These are phyloP conservation scores for Kockovaella imperatae DNA, from an alignment of 768 basidiomycete species.

Conservation along the genomic window DNA sequence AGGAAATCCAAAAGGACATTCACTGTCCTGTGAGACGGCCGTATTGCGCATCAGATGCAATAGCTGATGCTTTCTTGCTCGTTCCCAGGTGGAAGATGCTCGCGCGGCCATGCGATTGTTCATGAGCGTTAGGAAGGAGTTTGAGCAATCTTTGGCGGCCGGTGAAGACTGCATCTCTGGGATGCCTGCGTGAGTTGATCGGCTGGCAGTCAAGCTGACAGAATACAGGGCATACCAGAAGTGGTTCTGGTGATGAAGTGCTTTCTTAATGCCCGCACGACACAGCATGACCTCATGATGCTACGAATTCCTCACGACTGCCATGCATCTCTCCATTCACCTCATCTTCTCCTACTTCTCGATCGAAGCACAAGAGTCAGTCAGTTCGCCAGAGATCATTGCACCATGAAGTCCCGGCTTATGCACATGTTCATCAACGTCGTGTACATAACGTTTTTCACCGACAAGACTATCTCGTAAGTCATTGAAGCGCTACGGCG, in stretches of 20 bases:
- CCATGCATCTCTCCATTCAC: background rate
- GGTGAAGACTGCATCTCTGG: slow-evolving; percentile 25
- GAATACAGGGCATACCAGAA: slow-evolving; percentile 8
- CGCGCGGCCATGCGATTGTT: slow-evolving; percentile 88
- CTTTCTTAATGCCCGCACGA: background rate
- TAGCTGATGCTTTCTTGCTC: background rate
- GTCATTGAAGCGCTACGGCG: no score
- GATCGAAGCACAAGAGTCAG: no score
- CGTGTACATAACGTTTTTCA: no score
- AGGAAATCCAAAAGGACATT: slow-evolving; percentile 59
- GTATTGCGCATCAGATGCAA: background rate
- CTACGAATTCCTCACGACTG: background rate
- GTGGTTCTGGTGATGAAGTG: slow-evolving; percentile 18
- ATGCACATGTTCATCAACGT: no score
- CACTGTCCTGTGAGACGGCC: slow-evolving; percentile 56
- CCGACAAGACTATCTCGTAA: no score
- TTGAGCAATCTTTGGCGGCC: slow-evolving; percentile 19
- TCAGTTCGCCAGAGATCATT: no score
- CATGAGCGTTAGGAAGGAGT: slow-evolving; percentile 30
- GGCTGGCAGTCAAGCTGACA: background rate
- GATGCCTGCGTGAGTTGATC: slow-evolving; percentile 17
- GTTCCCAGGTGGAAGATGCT: slow-evolving; percentile 71
- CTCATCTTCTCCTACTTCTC: background rate
- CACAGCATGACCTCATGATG: background rate
- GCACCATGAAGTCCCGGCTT: no score